Percentiles rank a stretch among this genome's conserved stretches.
Conservation (phyloP, 192 early-diverging fungal species). For the Spizellomyces sp. region DNA sequence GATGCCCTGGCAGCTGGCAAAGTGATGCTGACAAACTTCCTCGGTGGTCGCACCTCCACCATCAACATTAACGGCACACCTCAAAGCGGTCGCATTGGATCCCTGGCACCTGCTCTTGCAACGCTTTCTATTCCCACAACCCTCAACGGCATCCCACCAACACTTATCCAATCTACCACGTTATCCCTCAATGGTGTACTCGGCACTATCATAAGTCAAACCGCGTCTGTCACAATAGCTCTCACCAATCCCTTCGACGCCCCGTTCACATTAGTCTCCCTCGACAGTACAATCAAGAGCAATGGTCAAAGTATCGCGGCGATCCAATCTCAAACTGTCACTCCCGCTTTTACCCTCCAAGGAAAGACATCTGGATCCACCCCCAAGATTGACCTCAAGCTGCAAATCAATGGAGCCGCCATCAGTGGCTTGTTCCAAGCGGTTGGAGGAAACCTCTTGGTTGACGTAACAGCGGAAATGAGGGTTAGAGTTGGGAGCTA, state of each 20-base stretch:
- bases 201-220: background rate
- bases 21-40: slow-evolving; percentile 5
- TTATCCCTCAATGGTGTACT: background rate
- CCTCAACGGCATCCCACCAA: slow-evolving; percentile 2
- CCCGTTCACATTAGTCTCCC: background rate
- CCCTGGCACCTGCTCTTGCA: slow-evolving; percentile 3
- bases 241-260: slow-evolving; percentile 6
- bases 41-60: slow-evolving; percentile 1
- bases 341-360: background rate
- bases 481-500: background rate
- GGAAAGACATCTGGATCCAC: background rate
- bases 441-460: slow-evolving; percentile 2
- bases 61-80: background rate
- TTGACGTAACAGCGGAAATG: slow-evolving; percentile 1
- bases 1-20: slow-evolving; percentile 1
- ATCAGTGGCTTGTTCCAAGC: slow-evolving; percentile 1
- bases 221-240: background rate
- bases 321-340: background rate
- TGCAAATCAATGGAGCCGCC: background rate
- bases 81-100: background rate
- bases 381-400: slow-evolving; percentile 1
- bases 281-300: background rate
- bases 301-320: background rate
- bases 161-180: background rate
- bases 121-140: background rate